phyloP scores from a whole-genome alignment of 2,329 filamentous ascomycete genomes.

The Stenocarpella maydis region DNA sequence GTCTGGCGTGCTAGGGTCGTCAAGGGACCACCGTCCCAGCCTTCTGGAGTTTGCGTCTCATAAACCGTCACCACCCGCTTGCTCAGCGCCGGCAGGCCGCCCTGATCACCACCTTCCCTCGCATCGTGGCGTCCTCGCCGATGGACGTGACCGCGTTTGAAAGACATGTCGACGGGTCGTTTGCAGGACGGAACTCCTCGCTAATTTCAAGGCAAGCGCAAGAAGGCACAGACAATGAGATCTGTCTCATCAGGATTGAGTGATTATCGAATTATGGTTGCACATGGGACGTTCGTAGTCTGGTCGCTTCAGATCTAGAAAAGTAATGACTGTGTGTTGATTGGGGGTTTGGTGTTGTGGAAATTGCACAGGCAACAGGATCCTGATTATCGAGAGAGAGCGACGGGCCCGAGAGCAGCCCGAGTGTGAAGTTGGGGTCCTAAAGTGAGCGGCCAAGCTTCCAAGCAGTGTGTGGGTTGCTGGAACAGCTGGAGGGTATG shows the following conservation, averaged over 20 bases:
- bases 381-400: constrained; percentile 18
- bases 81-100: neutral
- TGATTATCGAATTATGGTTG: neutral
- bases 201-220: neutral
- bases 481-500: constrained; percentile 2
- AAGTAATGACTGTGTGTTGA: constrained; percentile 8
- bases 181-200: neutral
- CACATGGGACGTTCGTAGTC: constrained; percentile 20
- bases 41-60: constrained; percentile 41
- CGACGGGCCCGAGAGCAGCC: neutral
- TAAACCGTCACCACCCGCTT: constrained; percentile 42
- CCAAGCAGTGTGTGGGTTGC: neutral
- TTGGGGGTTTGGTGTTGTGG: constrained; percentile 2
- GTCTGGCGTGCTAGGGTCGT: constrained; percentile 30
- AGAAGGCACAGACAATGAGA: constrained; percentile 1
- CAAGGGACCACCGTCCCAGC: constrained; percentile 30
- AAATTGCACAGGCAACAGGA: constrained; percentile 6
- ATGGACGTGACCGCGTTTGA: constrained; percentile 31
- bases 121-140: constrained; percentile 4
- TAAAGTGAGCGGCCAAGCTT: neutral
- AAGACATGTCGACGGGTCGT: constrained; percentile 24
- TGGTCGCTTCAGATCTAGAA: constrained; percentile 1
- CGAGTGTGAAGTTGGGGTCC: constrained; percentile 13
- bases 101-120: neutral
- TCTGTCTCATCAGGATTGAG: constrained; percentile 13